phyloP scores from a whole-genome alignment of 495 filamentous ascomycete species.

The Entonaema liquescens region DNA sequence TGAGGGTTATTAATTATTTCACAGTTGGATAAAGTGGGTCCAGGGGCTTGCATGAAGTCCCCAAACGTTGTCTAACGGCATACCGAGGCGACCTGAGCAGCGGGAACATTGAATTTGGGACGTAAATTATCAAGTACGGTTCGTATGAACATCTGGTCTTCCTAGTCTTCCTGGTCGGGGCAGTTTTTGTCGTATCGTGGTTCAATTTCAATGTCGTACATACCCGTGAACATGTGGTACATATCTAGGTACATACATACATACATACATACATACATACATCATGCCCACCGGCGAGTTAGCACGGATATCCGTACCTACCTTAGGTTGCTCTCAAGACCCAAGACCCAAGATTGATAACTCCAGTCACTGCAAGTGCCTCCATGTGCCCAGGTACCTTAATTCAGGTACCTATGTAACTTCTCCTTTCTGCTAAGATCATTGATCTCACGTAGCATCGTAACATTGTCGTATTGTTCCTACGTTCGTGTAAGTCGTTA shows the following conservation, averaged over 20 bases:
- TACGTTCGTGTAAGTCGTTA: neutral
- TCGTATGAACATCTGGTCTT: neutral
- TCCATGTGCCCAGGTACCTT: no score
- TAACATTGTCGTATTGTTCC: neutral
- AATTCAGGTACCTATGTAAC: neutral
- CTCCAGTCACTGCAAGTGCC: no score
- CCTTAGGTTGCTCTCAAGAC: no score
- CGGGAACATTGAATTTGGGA: constrained; percentile 6
- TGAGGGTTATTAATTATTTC: constrained; percentile 14
- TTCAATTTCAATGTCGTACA: constrained; percentile 5
- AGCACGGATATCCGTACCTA: neutral
- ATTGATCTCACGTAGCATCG: neutral
- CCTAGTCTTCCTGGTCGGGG: no score
- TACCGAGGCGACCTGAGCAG: constrained; percentile 37
- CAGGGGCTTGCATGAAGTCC: constrained; percentile 41
- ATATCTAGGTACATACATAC: no score
- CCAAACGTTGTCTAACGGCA: constrained; percentile 36
- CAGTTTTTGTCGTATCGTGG: neutral
- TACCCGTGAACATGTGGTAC: neutral
- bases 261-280: no score
- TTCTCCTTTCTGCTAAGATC: constrained; percentile 4
- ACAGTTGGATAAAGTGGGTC: constrained; percentile 27
- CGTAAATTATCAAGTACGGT: neutral
- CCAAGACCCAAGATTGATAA: no score
- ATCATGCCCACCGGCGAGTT: no score